Evolutionary conservation across 2,329 filamentous ascomycete species (phyloP).

Genomic region (Curvularia eragrostidis): DNA sequence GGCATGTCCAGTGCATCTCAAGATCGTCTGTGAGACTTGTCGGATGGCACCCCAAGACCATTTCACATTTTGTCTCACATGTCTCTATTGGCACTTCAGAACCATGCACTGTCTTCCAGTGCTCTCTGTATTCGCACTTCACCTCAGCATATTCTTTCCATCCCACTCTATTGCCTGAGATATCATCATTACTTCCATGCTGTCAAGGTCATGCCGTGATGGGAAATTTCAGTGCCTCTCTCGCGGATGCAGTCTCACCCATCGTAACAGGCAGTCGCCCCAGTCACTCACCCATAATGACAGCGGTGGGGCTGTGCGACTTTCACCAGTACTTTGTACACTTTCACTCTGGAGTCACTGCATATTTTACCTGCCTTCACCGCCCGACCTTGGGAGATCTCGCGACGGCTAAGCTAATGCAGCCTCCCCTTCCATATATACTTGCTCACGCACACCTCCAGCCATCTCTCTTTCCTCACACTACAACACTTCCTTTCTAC

Average conservation of each 20-base stretch:
- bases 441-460: conserved; percentile 10
- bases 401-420: conserved; percentile 5
- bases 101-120: background rate
- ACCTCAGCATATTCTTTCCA: background rate
- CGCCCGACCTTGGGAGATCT: background rate
- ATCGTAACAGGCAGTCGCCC: conserved; percentile 4
- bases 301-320: background rate
- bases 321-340: background rate
- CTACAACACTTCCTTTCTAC: conserved; percentile 14
- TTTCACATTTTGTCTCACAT: background rate
- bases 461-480: conserved; percentile 26
- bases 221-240: background rate
- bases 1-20: background rate
- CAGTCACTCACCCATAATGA: background rate
- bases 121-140: background rate
- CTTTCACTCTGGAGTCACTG: background rate
- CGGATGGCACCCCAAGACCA: background rate
- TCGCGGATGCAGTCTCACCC: background rate
- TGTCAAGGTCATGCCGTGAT: background rate
- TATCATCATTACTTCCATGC: background rate
- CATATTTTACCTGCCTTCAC: conserved; percentile 18
- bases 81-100: background rate
- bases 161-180: background rate
- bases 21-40: background rate
- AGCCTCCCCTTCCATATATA: conserved; percentile 24